Base-by-base conservation (phyloP, 192 early-diverging fungal species). In the Linnemannia elongata region DNA sequence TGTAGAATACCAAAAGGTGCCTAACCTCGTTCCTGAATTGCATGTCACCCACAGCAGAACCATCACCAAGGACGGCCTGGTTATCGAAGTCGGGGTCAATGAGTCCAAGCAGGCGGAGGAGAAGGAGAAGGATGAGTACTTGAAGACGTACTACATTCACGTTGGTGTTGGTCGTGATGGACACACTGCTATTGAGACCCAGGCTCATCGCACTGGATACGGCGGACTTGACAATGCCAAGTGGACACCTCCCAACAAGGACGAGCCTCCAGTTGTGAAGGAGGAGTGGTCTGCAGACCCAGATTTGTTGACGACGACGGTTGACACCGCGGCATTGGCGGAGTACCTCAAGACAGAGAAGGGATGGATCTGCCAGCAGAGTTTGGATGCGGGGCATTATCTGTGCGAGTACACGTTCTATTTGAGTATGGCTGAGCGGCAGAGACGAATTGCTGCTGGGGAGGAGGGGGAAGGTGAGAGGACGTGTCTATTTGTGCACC, bases 351-450 rank as follows among this genome's bases (percentile, higher is more conserved):
- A 22, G 17, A 74, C 57, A 5, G 79, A 79, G 13, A 85, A 79
- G 45, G 87, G 89, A 1, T 92, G 90, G 92, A 63, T 72, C 39
- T 82, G 82, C 22, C 42, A 69, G 35, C 57, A 83, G 39, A 90
- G 90, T 74, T 66, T 76, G 60, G 91, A 94, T 66, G 92, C 93
- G 4, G 93, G 93, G 17, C 81, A 80, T 0, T 94, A 94, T 69
- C 70, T 94, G 33, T 94, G 93, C 88, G 93, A 94, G 49, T 94
- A 89, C 75, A 92, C 92, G 9, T 93, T 91, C 69, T 94, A 93
- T 39, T 83, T 82, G 10, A 91, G 91, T 52, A 83, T 94, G 74
- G 85, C 85, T 27, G 85, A 87, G 68, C 49, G 85, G 35, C 69
- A 81, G 3, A 27, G 85, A 22, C 39, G 85, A 1, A 81, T 87